Conservation (phyloP, 768 basidiomycete genomes). For the Panellus pusillus region DNA sequence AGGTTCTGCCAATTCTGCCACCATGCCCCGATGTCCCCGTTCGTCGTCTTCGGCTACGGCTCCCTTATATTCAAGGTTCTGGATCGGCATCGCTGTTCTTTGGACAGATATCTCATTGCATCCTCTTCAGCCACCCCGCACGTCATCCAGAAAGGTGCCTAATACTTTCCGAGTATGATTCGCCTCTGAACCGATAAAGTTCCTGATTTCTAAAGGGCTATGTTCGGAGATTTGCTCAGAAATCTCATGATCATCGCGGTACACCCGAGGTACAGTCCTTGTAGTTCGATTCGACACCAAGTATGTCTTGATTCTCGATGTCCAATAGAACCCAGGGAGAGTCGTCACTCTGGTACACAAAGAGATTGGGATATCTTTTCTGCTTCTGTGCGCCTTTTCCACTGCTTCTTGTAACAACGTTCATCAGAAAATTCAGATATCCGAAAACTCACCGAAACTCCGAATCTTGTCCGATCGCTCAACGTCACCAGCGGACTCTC, state of each 20-base stretch:
- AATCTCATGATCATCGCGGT: conserved; percentile 91
- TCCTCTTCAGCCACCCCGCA: conserved; percentile 75
- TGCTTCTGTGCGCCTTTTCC: conserved; percentile 53
- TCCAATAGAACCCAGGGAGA: conserved; percentile 69
- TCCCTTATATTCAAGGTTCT: conserved; percentile 88
- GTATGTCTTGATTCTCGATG: neutral
- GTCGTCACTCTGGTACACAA: conserved; percentile 90
- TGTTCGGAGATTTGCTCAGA: conserved; percentile 86
- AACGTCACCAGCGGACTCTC: too few relatives aligned
- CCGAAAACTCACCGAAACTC: too few relatives aligned
- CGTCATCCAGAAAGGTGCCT: conserved; percentile 64
- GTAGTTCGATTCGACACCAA: neutral
- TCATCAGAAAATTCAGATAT: conserved; percentile 33
- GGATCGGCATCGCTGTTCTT: neutral
- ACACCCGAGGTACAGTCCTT: conserved; percentile 64
- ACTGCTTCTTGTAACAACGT: too few relatives aligned
- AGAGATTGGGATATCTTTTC: conserved; percentile 85
- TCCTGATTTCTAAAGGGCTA: conserved; percentile 86
- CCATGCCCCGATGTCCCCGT: conserved; percentile 33
- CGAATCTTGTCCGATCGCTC: too few relatives aligned
- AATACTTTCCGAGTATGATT: neutral
- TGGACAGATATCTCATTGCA: neutral
- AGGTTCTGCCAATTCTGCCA: neutral
- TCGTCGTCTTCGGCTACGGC: conserved; percentile 89
- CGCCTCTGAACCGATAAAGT: conserved; percentile 27